A percentile compares a stretch with the other conserved stretches of the same genome.
These are phyloP conservation scores for Sanghuangporus sanghuang DNA, from an alignment of 1,284 basidiomycete genomes.

Conservation along the genomic window DNA sequence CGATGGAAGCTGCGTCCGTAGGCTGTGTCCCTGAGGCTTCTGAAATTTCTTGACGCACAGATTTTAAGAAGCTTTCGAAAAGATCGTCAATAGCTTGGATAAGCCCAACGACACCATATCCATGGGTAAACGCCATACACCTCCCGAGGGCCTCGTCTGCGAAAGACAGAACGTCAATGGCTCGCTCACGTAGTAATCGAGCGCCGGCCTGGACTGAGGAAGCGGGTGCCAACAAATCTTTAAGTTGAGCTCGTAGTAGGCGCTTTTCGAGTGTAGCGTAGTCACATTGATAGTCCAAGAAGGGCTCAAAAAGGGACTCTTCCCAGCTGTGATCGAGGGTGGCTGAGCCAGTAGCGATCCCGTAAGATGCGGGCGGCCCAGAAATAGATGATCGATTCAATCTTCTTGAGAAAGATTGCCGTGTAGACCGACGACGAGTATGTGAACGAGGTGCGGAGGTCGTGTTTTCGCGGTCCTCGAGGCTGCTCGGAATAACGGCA, in stretches of 20 bases:
- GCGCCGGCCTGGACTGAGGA: conserved; percentile 39
- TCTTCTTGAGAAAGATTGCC: conserved; percentile 19
- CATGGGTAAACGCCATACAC: conserved; percentile 79
- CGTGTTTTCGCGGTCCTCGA: conserved; percentile 17
- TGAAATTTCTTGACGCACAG: conserved; percentile 51
- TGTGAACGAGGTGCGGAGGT: conserved; percentile 11
- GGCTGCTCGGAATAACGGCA: conserved; percentile 22
- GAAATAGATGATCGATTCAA: conserved; percentile 34
- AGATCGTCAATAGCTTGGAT: conserved; percentile 70
- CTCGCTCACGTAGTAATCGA: conserved; percentile 64
- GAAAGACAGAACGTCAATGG: conserved; percentile 66
- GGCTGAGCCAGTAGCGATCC: conserved; percentile 26
- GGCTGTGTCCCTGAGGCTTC: conserved; percentile 31
- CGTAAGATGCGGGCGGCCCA: conserved; percentile 18
- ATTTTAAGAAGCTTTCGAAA: conserved; percentile 62
- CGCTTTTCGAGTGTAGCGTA: conserved; percentile 74
- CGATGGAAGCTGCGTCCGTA: conserved; percentile 29
- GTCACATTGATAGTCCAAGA: conserved; percentile 82
- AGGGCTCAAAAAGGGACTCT: conserved; percentile 85
- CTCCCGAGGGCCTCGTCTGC: conserved; percentile 76
- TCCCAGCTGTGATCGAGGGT: conserved; percentile 71
- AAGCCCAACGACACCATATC: conserved; percentile 73
- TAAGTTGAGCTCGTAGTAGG: conserved; percentile 55
- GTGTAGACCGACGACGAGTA: conserved; percentile 12
- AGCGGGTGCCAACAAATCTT: conserved; percentile 36